Evolutionary conservation across 306 rosid species (phyloP), one percentile per base, ranked within the genome.

Genomic region (Lathyrus oleraceus): DNA sequence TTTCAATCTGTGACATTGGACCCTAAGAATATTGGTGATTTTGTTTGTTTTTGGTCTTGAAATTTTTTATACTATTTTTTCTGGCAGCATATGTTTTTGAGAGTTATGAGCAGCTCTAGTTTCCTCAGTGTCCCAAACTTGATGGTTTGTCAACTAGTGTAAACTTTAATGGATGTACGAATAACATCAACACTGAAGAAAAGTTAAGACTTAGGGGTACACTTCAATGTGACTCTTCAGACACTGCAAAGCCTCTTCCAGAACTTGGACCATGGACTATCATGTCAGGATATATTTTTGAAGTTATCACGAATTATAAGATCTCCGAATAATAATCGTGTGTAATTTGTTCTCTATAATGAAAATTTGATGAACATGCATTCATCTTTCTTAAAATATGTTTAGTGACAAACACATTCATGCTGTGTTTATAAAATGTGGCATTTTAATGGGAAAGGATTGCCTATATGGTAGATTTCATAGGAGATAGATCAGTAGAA

Each of bases 1-100:
- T 84, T 82, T 84, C 63, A 75, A 79, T 74, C 20, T 25, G 62
- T 57, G 38, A 56, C 75, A 76, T 76, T 71, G 79, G 70, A 75
- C 79, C 61, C 74, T 25, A 72, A 23, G 65, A 69, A 49, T 19
- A 67, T 10, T 35, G 74, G 66, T 48, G 75, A 76, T 68, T 63
- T 77, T 79, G 43, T 54, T 61, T 81, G 69, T 59, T 79, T 76
- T 74, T 21, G 12, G 14, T 40, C 36, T 30, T 56, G 75, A 49
- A 58, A 52, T 16, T 58, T 57, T 42, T 52, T 61, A 17, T 11
- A 2, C 19, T 21, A 6, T 23, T 6, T 45, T 63, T 35, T 10
- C 66, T 42, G 15, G 2, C 44, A 12, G 23, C 49, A 35, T 19
- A 32, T 6, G 38, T 32, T 32, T 43, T 38, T 64, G 66, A 58